These are phyloP conservation scores for Umbelopsis sp. DNA, from an alignment of 192 early-diverging fungal species.

Conservation along the genomic window DNA sequence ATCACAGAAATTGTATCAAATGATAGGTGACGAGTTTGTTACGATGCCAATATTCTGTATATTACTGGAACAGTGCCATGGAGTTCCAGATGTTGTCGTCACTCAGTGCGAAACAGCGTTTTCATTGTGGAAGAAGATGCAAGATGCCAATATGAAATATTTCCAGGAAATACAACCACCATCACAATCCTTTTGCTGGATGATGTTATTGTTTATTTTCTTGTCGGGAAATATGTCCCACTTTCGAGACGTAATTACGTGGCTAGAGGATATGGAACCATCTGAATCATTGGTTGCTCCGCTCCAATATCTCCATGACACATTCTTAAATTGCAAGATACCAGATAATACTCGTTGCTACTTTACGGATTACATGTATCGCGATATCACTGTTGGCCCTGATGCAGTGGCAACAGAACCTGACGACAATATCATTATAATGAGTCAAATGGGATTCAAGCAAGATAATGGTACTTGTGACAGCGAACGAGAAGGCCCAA, in stretches of 20 bases:
- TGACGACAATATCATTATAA: background rate
- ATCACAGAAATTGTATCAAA: background rate
- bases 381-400: background rate
- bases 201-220: constrained; percentile 17
- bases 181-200: constrained; percentile 16
- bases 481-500: background rate
- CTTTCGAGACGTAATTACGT: background rate
- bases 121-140: constrained; percentile 17
- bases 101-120: constrained; percentile 16
- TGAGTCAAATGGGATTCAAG: background rate
- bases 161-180: background rate
- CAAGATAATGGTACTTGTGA: background rate
- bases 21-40: constrained; percentile 25
- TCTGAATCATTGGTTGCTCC: constrained; percentile 24
- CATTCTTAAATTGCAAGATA: constrained; percentile 1
- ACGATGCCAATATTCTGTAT: constrained; percentile 24
- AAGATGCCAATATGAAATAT: background rate
- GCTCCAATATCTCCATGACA: constrained; percentile 24
- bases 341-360: constrained; percentile 8
- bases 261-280: background rate
- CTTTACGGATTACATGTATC: constrained; percentile 27
- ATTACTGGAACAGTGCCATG: constrained; percentile 17
- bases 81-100: background rate
- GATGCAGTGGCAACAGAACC: background rate
- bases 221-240: constrained; percentile 17